phyloP scores from a whole-genome alignment of 805 yeast species.

The Teunomyces atbi region DNA sequence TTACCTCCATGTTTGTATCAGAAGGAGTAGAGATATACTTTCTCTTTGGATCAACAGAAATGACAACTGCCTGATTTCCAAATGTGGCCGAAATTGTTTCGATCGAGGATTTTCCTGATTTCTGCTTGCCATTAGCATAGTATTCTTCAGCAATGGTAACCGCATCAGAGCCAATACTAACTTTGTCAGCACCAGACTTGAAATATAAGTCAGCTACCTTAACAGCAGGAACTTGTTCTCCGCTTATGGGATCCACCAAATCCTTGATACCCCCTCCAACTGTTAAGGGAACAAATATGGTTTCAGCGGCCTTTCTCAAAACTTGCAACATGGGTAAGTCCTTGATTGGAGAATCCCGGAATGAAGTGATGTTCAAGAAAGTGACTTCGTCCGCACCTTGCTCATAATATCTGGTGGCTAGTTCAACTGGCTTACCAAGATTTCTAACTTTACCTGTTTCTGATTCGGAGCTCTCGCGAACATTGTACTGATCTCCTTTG shows the following conservation, averaged over 20 bases:
- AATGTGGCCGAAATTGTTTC: constrained; percentile 90
- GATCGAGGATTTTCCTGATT: constrained; percentile 80
- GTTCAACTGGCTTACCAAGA: constrained; percentile 92
- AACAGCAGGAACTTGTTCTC: constrained; percentile 74
- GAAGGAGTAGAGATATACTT: constrained; percentile 66
- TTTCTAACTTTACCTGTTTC: constrained; percentile 73
- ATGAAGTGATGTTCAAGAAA: constrained; percentile 91
- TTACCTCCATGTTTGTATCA: constrained; percentile 59
- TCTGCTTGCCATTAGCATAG: constrained; percentile 54
- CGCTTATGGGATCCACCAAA: constrained; percentile 75
- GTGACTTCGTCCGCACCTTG: constrained; percentile 99
- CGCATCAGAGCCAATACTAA: constrained; percentile 97
- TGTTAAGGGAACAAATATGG: constrained; percentile 94
- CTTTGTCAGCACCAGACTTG: constrained; percentile 97
- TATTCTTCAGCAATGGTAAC: constrained; percentile 85
- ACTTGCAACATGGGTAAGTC: constrained; percentile 97
- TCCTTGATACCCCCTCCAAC: constrained; percentile 98
- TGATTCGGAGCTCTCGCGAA: constrained; percentile 57
- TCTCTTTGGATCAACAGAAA: constrained; percentile 96
- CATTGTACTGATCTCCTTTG: constrained; percentile 98
- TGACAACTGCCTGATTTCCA: constrained; percentile 97
- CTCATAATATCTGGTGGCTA: constrained; percentile 83
- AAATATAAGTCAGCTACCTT: constrained; percentile 91
- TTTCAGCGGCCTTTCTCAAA: constrained; percentile 74
- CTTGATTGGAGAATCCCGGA: constrained; percentile 86